These are phyloP conservation scores for Synchytrium microbalum DNA, from an alignment of 371 early-diverging fungal species.

Conservation along the genomic window DNA sequence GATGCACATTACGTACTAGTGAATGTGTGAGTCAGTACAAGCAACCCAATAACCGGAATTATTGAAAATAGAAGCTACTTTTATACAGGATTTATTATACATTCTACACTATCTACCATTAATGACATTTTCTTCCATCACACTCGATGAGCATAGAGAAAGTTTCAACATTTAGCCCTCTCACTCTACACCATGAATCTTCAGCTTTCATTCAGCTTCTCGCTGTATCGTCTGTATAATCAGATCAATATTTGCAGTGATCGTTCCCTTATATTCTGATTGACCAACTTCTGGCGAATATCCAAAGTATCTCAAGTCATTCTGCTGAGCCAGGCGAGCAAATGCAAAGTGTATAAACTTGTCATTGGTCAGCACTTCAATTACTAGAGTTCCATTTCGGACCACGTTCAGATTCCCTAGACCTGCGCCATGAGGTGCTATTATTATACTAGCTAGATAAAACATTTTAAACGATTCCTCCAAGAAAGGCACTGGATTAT, in stretches of 20 bases:
- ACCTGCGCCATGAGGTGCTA: conserved; percentile 9
- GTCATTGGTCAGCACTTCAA: conserved; percentile 10
- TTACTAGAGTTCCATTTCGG: not conserved
- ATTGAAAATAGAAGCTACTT: no score
- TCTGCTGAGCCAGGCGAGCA: conserved; percentile 7
- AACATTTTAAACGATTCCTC: not conserved
- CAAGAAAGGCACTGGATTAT: not conserved
- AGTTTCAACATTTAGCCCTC: no score
- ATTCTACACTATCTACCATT: no score
- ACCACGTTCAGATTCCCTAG: conserved; percentile 4
- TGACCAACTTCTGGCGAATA: conserved; percentile 3
- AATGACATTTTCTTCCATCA: no score
- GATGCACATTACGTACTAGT: no score
- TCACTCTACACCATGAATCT: no score
- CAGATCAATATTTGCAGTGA: conserved; percentile 5
- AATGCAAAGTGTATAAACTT: conserved; percentile 5
- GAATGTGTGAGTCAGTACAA: no score
- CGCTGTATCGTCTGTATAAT: not conserved
- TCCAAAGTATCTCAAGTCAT: conserved; percentile 6
- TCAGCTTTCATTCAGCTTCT: no score
- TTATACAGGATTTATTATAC: no score
- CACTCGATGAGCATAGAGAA: no score
- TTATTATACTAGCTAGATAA: not conserved
- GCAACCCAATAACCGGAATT: no score
- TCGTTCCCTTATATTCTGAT: not conserved